These are phyloP conservation scores for Colletotrichum sp. DNA, from an alignment of 2,329 filamentous ascomycete species.

Conservation along the genomic window DNA sequence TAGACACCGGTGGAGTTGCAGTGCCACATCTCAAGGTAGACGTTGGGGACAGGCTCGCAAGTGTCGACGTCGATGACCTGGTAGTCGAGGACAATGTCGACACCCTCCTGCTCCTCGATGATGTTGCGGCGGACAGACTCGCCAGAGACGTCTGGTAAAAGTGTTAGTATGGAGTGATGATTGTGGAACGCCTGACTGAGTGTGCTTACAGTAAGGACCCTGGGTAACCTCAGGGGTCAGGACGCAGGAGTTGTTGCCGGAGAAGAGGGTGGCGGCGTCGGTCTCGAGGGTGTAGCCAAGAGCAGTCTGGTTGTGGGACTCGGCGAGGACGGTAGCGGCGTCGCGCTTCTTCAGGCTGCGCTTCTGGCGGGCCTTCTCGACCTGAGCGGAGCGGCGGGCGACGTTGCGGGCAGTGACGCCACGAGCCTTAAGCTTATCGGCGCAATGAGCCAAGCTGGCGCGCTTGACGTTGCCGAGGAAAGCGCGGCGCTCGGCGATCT, in stretches of 20 bases:
- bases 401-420: conserved; percentile 49
- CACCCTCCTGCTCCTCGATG: conserved; percentile 43
- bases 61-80: conserved; percentile 48
- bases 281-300: conserved; percentile 33
- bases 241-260: conserved; percentile 45
- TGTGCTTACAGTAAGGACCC: conserved; percentile 48
- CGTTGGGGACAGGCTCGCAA: conserved; percentile 42
- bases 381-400: conserved; percentile 45
- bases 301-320: conserved; percentile 38
- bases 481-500: conserved; percentile 53
- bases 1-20: conserved; percentile 52
- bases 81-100: conserved; percentile 45
- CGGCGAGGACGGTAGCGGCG: conserved; percentile 34
- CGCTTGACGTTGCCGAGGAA: conserved; percentile 46
- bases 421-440: conserved; percentile 49
- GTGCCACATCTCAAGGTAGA: conserved; percentile 51
- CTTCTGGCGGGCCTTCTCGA: conserved; percentile 46
- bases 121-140: conserved; percentile 44
- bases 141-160: conserved; percentile 34
- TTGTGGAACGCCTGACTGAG: too few relatives aligned
- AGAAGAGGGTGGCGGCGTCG: conserved; percentile 35
- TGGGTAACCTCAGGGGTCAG: conserved; percentile 51
- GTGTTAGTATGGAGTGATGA: background rate
- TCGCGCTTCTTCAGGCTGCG: conserved; percentile 35
- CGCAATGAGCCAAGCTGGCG: conserved; percentile 51